A percentile compares a stretch with the other conserved stretches of the same genome.
Evolutionary conservation across 805 yeast species (phyloP).

Genomic region (Tetrapisispora nanseiensis): DNA sequence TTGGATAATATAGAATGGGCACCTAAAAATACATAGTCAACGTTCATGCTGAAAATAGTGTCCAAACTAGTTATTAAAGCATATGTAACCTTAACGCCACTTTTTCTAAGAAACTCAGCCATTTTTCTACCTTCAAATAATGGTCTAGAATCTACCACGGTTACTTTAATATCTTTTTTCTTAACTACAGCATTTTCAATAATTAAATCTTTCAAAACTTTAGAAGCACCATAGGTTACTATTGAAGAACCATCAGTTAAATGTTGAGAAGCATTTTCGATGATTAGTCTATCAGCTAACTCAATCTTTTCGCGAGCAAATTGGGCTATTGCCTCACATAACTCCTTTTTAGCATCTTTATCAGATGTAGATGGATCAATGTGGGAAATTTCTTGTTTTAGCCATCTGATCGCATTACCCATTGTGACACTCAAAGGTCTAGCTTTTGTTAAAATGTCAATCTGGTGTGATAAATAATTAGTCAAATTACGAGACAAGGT

Average conservation of each 20-base stretch:
- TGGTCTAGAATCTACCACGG: constrained; percentile 89
- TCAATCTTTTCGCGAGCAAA: constrained; percentile 81
- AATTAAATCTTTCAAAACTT: constrained; percentile 68
- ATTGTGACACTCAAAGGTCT: constrained; percentile 86
- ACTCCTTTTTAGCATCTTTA: constrained; percentile 49
- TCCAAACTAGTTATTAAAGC: constrained; percentile 71
- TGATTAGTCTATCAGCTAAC: constrained; percentile 72
- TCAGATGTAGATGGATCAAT: constrained; percentile 60
- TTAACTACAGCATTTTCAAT: constrained; percentile 52
- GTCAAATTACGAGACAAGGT: constrained; percentile 83
- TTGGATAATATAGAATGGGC: constrained; percentile 96
- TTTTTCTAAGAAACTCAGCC: constrained; percentile 51
- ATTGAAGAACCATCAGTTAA: constrained; percentile 69
- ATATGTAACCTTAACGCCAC: constrained; percentile 63
- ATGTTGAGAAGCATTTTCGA: constrained; percentile 68
- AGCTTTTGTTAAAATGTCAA: constrained; percentile 82
- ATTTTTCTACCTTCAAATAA: constrained; percentile 83
- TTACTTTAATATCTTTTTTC: constrained; percentile 65
- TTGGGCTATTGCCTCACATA: constrained; percentile 61
- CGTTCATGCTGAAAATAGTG: constrained; percentile 65
- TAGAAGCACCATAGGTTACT: constrained; percentile 80
- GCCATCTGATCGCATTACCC: constrained; percentile 98
- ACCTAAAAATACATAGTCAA: constrained; percentile 85
- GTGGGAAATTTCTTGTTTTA: constrained; percentile 83
- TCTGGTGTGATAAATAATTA: constrained; percentile 80